Evolutionary conservation across 2,329 filamentous ascomycete species (phyloP), one percentile per base, ranked within the genome.

Genomic region (Furcasterigmium sp.): DNA sequence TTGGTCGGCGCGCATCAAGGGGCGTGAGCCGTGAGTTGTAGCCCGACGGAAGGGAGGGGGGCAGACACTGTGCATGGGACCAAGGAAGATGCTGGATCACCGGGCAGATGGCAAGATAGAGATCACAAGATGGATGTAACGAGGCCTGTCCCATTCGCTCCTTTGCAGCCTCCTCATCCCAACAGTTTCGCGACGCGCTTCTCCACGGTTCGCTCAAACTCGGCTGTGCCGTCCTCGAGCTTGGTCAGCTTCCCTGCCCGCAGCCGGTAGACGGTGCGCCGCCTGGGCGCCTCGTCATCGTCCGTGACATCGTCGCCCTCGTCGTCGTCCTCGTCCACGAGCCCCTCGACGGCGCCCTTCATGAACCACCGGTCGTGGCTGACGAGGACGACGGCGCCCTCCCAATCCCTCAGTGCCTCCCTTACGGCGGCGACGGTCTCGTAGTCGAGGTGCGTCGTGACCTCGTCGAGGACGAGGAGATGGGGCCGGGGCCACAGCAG

Each of bases 281-380:
- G 68, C 37, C 76, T 68, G 20, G 55, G 54, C 1, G 54, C 49
- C 37, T 57, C 61, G 14, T 67, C 65, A n/a, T 60, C 65, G 41
- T 72, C 70, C 34, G 71, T 70, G 3, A 71, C 71, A 0, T 59
- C 57, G 25, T 64, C 65, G 3, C 63, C 67, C 3, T 66, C 68
- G 2, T 51, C 60, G 2, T 56, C 57, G 17, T 64, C 67, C 13
- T 65, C 62, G 35, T 65, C 61, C n/a, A 52, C 54, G 37, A 75
- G 62, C 1, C 83, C 83, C 56, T 88, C 84, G 1, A 93, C 72
- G 0, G 85, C 85, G 3, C 80, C 81, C 37, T 83, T 75, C 65
- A 93, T 76, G 54, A 94, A 84, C 73, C 86, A 94, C 25, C 89
- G 73, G 59, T 94, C 88, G 66, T 94, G 89, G 28, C 82, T 89